These are phyloP conservation scores for Sclerotiophoma versabilis DNA, from an alignment of 2,329 filamentous ascomycete genomes.

Conservation along the genomic window DNA sequence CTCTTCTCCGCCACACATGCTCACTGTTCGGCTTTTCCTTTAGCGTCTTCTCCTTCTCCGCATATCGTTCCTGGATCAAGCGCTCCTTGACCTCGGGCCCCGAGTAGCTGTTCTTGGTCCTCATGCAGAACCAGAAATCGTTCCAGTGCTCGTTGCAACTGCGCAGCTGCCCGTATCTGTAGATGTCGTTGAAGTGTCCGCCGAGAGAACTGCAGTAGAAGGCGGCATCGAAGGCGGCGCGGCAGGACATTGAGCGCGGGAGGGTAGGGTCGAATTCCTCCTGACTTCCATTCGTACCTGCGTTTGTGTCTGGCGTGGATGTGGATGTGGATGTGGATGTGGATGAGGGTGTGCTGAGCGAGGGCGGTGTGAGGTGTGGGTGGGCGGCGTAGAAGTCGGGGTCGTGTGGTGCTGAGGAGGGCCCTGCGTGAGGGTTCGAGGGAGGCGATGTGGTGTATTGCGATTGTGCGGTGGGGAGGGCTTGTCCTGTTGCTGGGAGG, in stretches of 20 bases:
- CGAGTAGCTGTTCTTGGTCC: conserved; percentile 67
- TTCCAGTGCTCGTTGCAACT: conserved; percentile 86
- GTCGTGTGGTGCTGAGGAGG: conserved; percentile 54
- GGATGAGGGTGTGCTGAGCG: conserved; percentile 16
- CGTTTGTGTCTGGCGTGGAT: not conserved
- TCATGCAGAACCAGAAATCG: conserved; percentile 99
- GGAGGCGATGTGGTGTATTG: conserved; percentile 23
- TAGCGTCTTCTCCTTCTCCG: conserved; percentile 71
- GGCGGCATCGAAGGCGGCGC: conserved; percentile 86
- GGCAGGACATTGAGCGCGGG: conserved; percentile 85
- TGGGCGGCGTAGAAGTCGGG: conserved; percentile 63
- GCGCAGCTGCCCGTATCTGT: conserved; percentile 80
- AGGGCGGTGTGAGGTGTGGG: conserved; percentile 53
- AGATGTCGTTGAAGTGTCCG: conserved; percentile 90
- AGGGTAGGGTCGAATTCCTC: conserved; percentile 55
- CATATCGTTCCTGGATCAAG: conserved; percentile 71
- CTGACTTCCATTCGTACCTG: too few relatives aligned
- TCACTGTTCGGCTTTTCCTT: conserved; percentile 78
- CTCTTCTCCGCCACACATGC: conserved; percentile 84
- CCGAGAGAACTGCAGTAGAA: conserved; percentile 94
- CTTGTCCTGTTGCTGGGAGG: conserved; percentile 19
- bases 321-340: conserved; percentile 12
- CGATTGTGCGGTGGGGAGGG: conserved; percentile 26
- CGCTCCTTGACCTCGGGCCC: conserved; percentile 64
- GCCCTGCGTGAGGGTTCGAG: conserved; percentile 25